phyloP scores from a whole-genome alignment of 2,329 filamentous ascomycete genomes.

The Ophiostoma fasciatum region DNA sequence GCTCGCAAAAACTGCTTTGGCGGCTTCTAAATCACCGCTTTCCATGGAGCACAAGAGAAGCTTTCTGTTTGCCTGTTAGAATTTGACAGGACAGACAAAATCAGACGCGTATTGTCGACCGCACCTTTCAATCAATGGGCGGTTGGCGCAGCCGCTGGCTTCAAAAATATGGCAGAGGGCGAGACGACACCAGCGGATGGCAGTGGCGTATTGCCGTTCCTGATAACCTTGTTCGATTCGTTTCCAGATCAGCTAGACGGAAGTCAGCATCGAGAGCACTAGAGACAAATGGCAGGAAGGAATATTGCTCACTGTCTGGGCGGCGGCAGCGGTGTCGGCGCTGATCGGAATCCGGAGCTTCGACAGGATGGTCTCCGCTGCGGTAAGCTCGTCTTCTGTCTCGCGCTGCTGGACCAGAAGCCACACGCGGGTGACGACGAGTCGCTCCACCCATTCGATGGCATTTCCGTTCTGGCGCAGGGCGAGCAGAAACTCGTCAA shows the following conservation, averaged over 20 bases:
- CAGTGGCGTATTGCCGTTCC: slow-evolving; percentile 34
- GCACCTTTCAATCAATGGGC: slow-evolving; percentile 52
- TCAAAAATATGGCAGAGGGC: slow-evolving; percentile 54
- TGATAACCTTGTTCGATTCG: slow-evolving; percentile 45
- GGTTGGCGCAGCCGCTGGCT: slow-evolving; percentile 49
- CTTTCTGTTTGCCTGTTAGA: slow-evolving; percentile 55
- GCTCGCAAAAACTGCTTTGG: slow-evolving; percentile 37
- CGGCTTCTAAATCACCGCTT: slow-evolving; percentile 37
- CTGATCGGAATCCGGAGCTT: slow-evolving; percentile 34
- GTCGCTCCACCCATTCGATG: slow-evolving; percentile 50
- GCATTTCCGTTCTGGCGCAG: slow-evolving; percentile 26
- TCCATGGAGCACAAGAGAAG: slow-evolving; percentile 55
- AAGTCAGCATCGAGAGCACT: no score
- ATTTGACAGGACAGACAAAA: no score
- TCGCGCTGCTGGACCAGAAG: slow-evolving; percentile 37
- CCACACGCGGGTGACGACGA: slow-evolving; percentile 53
- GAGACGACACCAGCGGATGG: slow-evolving; percentile 57
- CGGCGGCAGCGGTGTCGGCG: slow-evolving; percentile 47
- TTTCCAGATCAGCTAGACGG: slow-evolving; percentile 75
- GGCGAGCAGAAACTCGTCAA: slow-evolving; percentile 49
- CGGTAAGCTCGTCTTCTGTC: slow-evolving; percentile 16
- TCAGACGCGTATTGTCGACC: neutral
- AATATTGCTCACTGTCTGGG: slow-evolving; percentile 51
- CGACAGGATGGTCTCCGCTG: slow-evolving; percentile 23
- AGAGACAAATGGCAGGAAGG: no score